A percentile compares a stretch with the other conserved stretches of the same genome.
Evolutionary conservation across 345 rosid species (phyloP).

Genomic region (Linum lewisii): DNA sequence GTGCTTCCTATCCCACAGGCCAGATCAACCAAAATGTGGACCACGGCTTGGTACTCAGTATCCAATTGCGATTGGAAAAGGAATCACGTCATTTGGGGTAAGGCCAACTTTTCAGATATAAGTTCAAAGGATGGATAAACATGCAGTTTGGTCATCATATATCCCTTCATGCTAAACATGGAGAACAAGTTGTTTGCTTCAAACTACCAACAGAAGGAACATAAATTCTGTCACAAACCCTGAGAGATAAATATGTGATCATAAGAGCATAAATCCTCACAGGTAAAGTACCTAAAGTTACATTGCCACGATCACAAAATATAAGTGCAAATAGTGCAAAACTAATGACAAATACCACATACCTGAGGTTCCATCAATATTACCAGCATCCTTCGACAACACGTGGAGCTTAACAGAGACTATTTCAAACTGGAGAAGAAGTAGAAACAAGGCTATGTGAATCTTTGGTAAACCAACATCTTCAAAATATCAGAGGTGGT

Average conservation of each 20-base stretch:
- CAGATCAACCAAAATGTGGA: neutral
- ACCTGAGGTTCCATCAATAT: constrained; percentile 44
- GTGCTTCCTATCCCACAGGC: neutral
- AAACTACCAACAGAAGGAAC: neutral
- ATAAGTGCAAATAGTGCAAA: neutral
- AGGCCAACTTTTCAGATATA: neutral
- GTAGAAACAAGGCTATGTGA: constrained; percentile 10
- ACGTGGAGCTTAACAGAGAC: constrained; percentile 45
- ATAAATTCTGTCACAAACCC: neutral
- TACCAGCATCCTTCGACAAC: constrained; percentile 30
- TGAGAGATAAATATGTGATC: neutral
- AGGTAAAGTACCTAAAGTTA: neutral
- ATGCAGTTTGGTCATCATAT: neutral
- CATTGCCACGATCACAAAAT: neutral
- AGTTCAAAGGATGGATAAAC: neutral
- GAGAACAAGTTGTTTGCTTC: neutral
- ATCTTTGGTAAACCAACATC: neutral
- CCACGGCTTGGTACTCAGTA: neutral
- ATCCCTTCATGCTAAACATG: neutral
- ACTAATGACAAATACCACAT: constrained; percentile 9
- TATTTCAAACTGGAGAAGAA: constrained; percentile 41
- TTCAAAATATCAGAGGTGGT: neutral
- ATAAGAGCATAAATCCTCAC: neutral
- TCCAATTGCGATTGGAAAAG: neutral
- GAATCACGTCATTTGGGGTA: neutral